Evolutionary conservation across 345 rosid species (phyloP), one percentile per base, ranked within the genome.

Genomic region (Rhodomyrtus tomentosa): DNA sequence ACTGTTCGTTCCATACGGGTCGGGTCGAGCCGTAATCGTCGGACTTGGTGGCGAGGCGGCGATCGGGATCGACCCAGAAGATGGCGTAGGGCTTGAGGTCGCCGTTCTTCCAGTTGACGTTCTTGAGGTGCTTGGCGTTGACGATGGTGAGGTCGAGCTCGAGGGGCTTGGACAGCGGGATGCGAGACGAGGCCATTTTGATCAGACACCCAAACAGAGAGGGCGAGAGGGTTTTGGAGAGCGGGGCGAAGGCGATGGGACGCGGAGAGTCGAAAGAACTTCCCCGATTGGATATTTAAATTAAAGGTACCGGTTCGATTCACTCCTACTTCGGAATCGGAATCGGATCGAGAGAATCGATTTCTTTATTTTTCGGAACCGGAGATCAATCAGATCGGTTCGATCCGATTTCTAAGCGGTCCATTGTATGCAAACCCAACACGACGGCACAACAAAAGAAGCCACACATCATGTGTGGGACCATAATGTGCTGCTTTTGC

Each of bases 61-160:
- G 68, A 13, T 56, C 86, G 0, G 95, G 92, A 59, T 95, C 98
- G 20, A 94, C 86, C 98, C 98, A 96, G 20, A 92, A 86, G 87
- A 95, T 93, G 72, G 92, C 95, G 89, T 94, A 96, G 10, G 98
- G 95, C 88, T 83, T 85, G 87, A 84, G 87, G 3, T 88, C 89
- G 7, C 98, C 98, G 87, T 92, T 50, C 68, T 95, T 95, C 99
- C 99, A 94, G 87, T 96, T 96, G 40, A 96, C 96, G 88, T 96
- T 96, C 82, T 96, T 96, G 82, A 94, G 89, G 62, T 95, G 92
- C 74, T 89, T 92, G 62, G 98, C 98, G 7, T 95, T 89, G 40
- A 92, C 81, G 83, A 95, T 25, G 10, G 90, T 93, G 11, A 95
- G 87, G 42, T 94, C 93, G 2, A 93, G 85, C 87, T 93, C 76